Evolutionary conservation across 2,329 filamentous ascomycete species (phyloP), one percentile per base, ranked within the genome.

Genomic region (Aureobasidium sp.): DNA sequence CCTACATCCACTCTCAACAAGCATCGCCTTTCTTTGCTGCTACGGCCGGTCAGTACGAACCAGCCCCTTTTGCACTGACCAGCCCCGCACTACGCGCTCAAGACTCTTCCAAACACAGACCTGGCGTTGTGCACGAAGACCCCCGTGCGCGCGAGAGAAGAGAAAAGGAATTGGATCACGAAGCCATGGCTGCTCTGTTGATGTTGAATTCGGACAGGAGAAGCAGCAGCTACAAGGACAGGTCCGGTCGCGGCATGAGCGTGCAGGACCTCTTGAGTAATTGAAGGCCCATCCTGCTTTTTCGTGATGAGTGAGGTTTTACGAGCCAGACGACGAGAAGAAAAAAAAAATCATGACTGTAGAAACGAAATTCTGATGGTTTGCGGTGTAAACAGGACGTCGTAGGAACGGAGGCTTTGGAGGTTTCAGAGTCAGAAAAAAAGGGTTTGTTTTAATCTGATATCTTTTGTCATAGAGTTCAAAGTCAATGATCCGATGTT

Each of bases 181-280:
- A 93, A 66, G 90, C 89, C 1, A 93, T 89, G 6, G 85, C 88
- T 11, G 90, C 90, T 3, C 68, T 95, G 60, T 70, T 95, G 66
- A 95, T 95, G 90, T 73, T 96, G 55, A 94, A 90, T 60, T 82
- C 60, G 54, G 45, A 59, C 27, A 32, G 61, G 57, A 34, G 58
- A 25, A 16, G n/a, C n/a, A n/a, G n/a, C n/a, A 50, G 39, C 29
- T 51, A 21, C 22, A 56, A 53, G n/a, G 58, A 54, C 27, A 50
- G 37, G n/a, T 55, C 55, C 6, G 66, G 61, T 17, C 59, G 68
- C 22, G 68, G 67, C 8, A 74, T 75, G 71, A 75, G 72, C 55
- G 73, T 75, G 6, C 68, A 66, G 54, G 73, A 75, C 59, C 57
- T 75, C 40, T 59, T 75, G 10, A 73, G 71, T 44, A 63, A 63